phyloP scores from a whole-genome alignment of 2,329 filamentous ascomycete genomes.

The Pezicula rhizophila region DNA sequence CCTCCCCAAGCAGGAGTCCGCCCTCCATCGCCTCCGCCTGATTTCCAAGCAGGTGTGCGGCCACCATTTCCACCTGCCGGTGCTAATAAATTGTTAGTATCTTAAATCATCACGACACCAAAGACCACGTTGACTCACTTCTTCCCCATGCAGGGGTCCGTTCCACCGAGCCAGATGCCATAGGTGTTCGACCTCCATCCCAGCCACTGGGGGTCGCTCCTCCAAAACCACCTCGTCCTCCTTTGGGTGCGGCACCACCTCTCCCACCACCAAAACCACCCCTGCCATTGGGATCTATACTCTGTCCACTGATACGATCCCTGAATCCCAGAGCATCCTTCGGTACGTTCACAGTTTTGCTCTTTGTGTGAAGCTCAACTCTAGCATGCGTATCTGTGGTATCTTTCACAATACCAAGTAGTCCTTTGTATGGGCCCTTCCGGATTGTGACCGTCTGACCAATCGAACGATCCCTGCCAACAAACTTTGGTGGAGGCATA shows the following conservation, averaged over 20 bases:
- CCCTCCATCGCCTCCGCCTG: slow-evolving; percentile 37
- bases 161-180: slow-evolving; percentile 52
- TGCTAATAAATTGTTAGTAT: slow-evolving; percentile 27
- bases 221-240: slow-evolving; percentile 40
- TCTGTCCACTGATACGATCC: slow-evolving; percentile 73
- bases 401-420: slow-evolving; percentile 93
- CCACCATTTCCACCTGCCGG: slow-evolving; percentile 46
- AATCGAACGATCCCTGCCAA: slow-evolving; percentile 75
- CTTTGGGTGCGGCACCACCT: slow-evolving; percentile 34
- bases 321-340: slow-evolving; percentile 81
- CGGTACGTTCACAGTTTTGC: slow-evolving; percentile 79
- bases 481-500: slow-evolving; percentile 63
- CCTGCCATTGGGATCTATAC: slow-evolving; percentile 62
- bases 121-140: slow-evolving; percentile 45
- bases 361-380: slow-evolving; percentile 90
- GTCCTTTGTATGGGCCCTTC: slow-evolving; percentile 84
- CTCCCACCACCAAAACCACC: slow-evolving; percentile 36
- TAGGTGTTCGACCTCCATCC: slow-evolving; percentile 65
- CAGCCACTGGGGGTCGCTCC: slow-evolving; percentile 46
- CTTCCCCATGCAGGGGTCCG: slow-evolving; percentile 74
- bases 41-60: slow-evolving; percentile 65
- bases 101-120: background rate
- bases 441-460: slow-evolving; percentile 88
- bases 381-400: slow-evolving; percentile 80
- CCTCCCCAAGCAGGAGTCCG: slow-evolving; percentile 63